Evolutionary conservation across 73 alveolate genomes (phyloP), one percentile per base, ranked within the genome.

Genomic region (Tetrahymena malaccensis): DNA sequence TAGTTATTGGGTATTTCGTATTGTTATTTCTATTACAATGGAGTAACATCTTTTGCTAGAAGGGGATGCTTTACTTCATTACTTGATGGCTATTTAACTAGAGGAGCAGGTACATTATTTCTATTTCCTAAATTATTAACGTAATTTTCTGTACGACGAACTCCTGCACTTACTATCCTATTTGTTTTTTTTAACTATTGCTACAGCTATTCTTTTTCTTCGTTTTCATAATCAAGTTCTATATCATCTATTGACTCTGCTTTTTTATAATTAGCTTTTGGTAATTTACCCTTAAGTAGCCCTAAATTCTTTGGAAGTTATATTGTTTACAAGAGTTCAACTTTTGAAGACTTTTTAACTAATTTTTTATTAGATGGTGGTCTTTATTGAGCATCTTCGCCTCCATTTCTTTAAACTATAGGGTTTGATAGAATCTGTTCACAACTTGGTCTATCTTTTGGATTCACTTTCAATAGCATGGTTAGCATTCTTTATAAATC

Each of bases 301-400:
- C 93, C 93, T 31, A 94, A 33, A 85, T 94, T 94, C 56, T 84
- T 94, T 84, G 96, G 96, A 13, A 94, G 83, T 84, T 85, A 85
- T 37, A 94, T 94, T 21, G 96, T 94, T 84, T 94, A 37, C 21
- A 94, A 44, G 9, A 94, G 95, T n/a, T 70, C 37, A 19, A 17
- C 34, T 70, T 70, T 70, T 70, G 89, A 70, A 19, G 34, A n/a
- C 17, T 70, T 70, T 70, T 70, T 70, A 3, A 70, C 37, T 27
- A 70, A 12, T 31, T 70, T 70, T 70, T 70, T 70, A 70, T 70
- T 70, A 8, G 89, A 22, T 10, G 22, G 37, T 0, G 37, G 40
- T 1, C 6, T 27, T n/a, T 25, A 31, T n/a, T 70, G 17, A 9
- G 35, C 85, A 31, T 70, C 89, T 27, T 27, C 37, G 3, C 89